Evolutionary conservation across 306 rosid species (phyloP).

Genomic region (Quercus glauca): DNA sequence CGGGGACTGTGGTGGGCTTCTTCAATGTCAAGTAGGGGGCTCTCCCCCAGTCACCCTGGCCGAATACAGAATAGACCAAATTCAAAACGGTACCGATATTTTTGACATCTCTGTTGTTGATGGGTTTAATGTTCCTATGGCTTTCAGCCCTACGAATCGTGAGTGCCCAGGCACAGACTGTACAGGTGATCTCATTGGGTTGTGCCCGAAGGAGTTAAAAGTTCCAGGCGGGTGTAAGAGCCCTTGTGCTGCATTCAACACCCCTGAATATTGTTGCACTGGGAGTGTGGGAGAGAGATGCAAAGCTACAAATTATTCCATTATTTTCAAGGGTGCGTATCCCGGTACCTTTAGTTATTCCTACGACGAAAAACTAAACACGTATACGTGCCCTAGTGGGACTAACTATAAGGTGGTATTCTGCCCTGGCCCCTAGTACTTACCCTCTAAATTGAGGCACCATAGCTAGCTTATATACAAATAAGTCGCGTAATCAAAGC

Average conservation of each 20-base stretch:
- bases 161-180: constrained; percentile 2
- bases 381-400: constrained; percentile 16
- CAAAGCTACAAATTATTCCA: too few relatives aligned
- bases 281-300: neutral
- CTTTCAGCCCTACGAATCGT: constrained; percentile 13
- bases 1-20: constrained; percentile 27
- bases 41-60: constrained; percentile 31
- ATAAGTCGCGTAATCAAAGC: too few relatives aligned
- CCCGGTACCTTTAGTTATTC: too few relatives aligned
- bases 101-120: constrained; percentile 18
- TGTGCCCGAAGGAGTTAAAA: constrained; percentile 16
- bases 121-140: constrained; percentile 36
- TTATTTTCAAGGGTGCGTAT: too few relatives aligned
- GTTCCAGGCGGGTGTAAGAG: constrained; percentile 14
- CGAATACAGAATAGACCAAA: constrained; percentile 7
- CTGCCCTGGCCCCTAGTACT: constrained; percentile 4
- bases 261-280: constrained; percentile 7
- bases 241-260: constrained; percentile 12
- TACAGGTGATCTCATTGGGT: constrained; percentile 1
- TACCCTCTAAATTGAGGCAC: too few relatives aligned
- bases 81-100: constrained; percentile 5
- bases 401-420: constrained; percentile 33
- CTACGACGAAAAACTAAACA: neutral
- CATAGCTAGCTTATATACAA: too few relatives aligned
- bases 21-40: constrained; percentile 20